Evolutionary conservation across 306 rosid species (phyloP).

Genomic region (Morella rubra): DNA sequence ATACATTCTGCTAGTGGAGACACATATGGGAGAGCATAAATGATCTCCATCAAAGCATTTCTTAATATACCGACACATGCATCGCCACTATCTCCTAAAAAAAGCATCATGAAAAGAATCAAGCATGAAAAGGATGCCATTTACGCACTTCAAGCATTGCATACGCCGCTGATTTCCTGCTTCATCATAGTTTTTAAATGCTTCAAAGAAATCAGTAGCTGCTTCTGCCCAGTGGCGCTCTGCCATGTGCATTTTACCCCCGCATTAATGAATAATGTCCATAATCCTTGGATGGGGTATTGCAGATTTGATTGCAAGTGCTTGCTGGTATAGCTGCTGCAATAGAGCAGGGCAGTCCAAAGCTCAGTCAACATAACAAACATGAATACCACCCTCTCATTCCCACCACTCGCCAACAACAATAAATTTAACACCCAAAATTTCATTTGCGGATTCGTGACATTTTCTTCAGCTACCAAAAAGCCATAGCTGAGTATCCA

Average conservation of each 20-base stretch:
- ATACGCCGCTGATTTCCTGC: conserved; percentile 98
- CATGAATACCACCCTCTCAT: not conserved
- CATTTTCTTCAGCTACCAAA: too few relatives aligned
- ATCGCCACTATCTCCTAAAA: not conserved
- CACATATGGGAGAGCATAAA: not conserved
- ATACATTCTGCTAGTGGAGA: not conserved
- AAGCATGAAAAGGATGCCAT: conserved; percentile 15
- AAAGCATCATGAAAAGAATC: conserved; percentile 14
- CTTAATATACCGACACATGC: conserved; percentile 1
- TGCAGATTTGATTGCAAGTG: conserved; percentile 95
- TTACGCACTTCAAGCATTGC: conserved; percentile 84
- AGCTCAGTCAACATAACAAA: conserved; percentile 27
- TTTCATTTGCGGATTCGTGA: too few relatives aligned
- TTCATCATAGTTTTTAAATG: conserved; percentile 92
- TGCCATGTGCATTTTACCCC: conserved; percentile 99
- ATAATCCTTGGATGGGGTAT: conserved; percentile 98
- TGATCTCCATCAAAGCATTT: not conserved
- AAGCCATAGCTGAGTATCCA: too few relatives aligned
- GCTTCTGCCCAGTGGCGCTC: conserved; percentile 99
- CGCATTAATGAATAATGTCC: conserved; percentile 97
- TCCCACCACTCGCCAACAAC: too few relatives aligned
- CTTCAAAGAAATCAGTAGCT: conserved; percentile 96
- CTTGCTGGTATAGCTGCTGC: conserved; percentile 98
- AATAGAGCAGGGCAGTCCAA: conserved; percentile 30
- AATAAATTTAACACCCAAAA: too few relatives aligned